Evolutionary conservation across 169 alveolate genomes (phyloP).

Genomic region (Plasmodium gaboni): DNA sequence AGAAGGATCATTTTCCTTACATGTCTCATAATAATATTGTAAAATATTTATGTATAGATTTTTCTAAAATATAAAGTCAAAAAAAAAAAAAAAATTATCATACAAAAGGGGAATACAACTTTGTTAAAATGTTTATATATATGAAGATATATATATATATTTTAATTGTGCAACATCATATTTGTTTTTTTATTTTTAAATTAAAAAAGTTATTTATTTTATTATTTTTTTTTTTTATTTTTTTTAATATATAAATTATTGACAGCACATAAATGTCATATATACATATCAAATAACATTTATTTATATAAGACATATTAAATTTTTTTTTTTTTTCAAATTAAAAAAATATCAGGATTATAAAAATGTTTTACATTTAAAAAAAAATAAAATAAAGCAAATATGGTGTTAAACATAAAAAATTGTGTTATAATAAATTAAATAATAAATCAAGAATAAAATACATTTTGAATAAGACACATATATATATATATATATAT

Average conservation of each 20-base stretch:
- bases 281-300: neutral
- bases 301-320: neutral
- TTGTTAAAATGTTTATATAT: too few relatives aligned
- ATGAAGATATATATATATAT: neutral
- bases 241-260: neutral
- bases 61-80: slow-evolving; percentile 13
- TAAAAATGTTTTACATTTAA: too few relatives aligned
- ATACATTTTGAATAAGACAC: too few relatives aligned
- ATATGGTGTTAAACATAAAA: too few relatives aligned
- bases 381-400: too few relatives aligned
- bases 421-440: too few relatives aligned
- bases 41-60: slow-evolving; percentile 53
- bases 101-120: too few relatives aligned
- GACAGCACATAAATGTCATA: too few relatives aligned
- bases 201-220: neutral
- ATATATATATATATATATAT: too few relatives aligned
- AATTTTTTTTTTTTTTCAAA: neutral
- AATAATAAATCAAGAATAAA: too few relatives aligned
- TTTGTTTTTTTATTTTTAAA: too few relatives aligned
- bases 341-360: neutral
- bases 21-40: slow-evolving; percentile 18
- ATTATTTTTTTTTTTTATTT: neutral
- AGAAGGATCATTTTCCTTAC: slow-evolving; percentile 19
- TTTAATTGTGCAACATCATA: neutral
- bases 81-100: neutral